Evolutionary conservation across 73 alveolate genomes (phyloP).

Genomic region (Paramecium caudatum): DNA sequence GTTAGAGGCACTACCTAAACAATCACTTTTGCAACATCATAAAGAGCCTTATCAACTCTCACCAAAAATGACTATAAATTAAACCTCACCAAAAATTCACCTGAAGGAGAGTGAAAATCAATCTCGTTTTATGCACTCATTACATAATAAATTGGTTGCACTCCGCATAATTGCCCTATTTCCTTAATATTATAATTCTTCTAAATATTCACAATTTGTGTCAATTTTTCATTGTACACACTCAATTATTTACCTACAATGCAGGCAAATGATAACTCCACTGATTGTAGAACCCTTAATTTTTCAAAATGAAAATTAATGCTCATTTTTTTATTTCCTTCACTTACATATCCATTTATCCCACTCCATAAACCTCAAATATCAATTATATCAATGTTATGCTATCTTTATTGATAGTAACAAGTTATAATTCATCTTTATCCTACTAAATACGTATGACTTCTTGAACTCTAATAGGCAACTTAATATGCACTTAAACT

Average conservation of each 20-base stretch:
- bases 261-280: neutral
- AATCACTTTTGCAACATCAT: constrained; percentile 64
- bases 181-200: constrained; percentile 56
- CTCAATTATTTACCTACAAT: neutral
- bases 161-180: constrained; percentile 41
- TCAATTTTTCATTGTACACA: neutral
- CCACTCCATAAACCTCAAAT: constrained; percentile 10
- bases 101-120: constrained; percentile 33
- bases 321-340: constrained; percentile 2
- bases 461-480: neutral
- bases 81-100: constrained; percentile 55
- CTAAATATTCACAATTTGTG: neutral
- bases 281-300: constrained; percentile 15
- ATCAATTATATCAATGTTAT: neutral
- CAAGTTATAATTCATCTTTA: neutral
- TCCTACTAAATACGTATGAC: neutral
- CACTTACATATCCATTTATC: constrained; percentile 17
- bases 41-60: constrained; percentile 59
- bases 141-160: constrained; percentile 17
- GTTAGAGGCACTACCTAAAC: constrained; percentile 36
- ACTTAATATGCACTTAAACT: neutral
- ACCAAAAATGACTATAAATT: constrained; percentile 24
- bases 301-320: neutral
- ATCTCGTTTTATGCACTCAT: constrained; percentile 61
- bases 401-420: neutral